These are phyloP conservation scores for Erodium maritimum DNA, from an alignment of 345 rosid species.

Conservation along the genomic window DNA sequence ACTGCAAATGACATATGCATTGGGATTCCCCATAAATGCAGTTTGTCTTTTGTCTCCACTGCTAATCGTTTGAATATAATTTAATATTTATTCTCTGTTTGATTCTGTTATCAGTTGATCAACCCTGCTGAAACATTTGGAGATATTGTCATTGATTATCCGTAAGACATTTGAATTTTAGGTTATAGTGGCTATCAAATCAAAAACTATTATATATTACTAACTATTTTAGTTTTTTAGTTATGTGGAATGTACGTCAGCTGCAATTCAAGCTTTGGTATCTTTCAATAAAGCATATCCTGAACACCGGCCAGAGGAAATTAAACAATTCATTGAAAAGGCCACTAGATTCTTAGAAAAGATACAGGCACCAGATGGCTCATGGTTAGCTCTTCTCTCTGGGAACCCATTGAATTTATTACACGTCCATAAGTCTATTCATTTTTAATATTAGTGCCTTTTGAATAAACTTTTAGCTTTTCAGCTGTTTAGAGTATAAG, in stretches of 20 bases:
- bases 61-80: not conserved
- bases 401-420: not conserved
- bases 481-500: not conserved
- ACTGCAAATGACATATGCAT: not conserved
- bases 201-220: slow-evolving; percentile 10
- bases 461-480: too few relatives aligned
- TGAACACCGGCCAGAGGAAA: slow-evolving; percentile 62
- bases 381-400: slow-evolving; percentile 52
- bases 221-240: slow-evolving; percentile 23
- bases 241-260: slow-evolving; percentile 91
- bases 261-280: slow-evolving; percentile 77
- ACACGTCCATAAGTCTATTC: not conserved
- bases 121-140: slow-evolving; percentile 99
- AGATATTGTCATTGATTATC: slow-evolving; percentile 88
- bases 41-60: not conserved
- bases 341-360: slow-evolving; percentile 53
- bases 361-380: slow-evolving; percentile 74
- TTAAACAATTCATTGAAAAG: slow-evolving; percentile 55
- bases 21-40: not conserved
- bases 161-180: slow-evolving; percentile 45
- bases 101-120: slow-evolving; percentile 40
- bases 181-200: slow-evolving; percentile 4
- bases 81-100: slow-evolving; percentile 5
- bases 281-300: slow-evolving; percentile 58
- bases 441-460: not conserved